phyloP scores from a whole-genome alignment of 805 yeast species.

The Saturnispora hagleri region DNA sequence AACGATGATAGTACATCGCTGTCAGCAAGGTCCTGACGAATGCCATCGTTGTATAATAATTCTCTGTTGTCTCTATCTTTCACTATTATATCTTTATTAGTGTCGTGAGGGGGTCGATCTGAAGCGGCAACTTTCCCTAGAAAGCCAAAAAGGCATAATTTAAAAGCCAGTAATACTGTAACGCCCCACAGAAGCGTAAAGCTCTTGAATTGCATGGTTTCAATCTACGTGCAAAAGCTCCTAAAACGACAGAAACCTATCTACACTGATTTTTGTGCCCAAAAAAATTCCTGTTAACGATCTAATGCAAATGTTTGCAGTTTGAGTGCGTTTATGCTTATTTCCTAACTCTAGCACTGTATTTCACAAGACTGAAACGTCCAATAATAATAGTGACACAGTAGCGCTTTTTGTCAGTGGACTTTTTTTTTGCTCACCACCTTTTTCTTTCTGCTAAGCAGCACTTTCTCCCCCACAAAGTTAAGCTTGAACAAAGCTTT shows the following conservation, averaged over 20 bases:
- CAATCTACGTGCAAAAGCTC: not conserved
- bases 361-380: not conserved
- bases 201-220: not conserved
- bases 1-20: not conserved
- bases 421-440: not conserved
- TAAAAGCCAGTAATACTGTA: not conserved
- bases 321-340: not conserved
- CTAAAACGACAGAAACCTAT: not conserved
- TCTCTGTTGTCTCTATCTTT: not conserved
- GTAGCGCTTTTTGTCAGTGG: not conserved
- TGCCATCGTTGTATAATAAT: constrained; percentile 1
- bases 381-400: not conserved
- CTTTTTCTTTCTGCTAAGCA: not conserved
- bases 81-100: not conserved
- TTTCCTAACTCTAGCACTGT: not conserved
- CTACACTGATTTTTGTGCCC: not conserved
- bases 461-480: not conserved
- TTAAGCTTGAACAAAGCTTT: not conserved
- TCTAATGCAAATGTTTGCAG: not conserved
- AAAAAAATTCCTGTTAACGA: not conserved
- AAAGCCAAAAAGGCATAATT: not conserved
- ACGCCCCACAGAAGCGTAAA: not conserved
- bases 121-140: not conserved
- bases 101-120: not conserved
- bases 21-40: not conserved